Base-by-base conservation (phyloP, 139 green algal genomes). In the Chlorella sp. region DNA sequence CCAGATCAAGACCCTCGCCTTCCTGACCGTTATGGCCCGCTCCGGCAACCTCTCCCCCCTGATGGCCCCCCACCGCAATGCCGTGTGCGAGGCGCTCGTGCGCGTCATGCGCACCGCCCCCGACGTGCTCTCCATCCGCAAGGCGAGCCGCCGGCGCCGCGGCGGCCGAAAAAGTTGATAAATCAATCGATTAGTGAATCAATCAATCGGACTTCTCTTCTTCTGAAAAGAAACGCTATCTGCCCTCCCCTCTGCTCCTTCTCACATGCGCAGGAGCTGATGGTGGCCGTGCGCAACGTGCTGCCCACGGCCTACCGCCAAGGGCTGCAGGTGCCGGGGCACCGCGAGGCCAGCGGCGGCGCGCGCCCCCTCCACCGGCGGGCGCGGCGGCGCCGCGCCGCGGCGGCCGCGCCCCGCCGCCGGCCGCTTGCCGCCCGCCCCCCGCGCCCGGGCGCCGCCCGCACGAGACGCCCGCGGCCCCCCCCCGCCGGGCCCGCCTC, bases 271-370 rank as follows among this genome's bases (percentile, higher is more conserved):
- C 17, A 58, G 71, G 95, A 98, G 86, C 81, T 98, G 46, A 84
- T 97, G 29, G 83, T 93, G 1, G 87, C 87, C 23, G 88, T 90
- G 23, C 86, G 92, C 36, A 88, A 94, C 56, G 73, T 94, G 23
- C 63, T 96, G 38, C 82, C 69, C 21, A 95, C 85, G 5, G 82
- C 89, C 17, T 88, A 94, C 41, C n/a, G n/a, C n/a, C 78, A 82
- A 41, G 61, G n/a, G n/a, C n/a, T n/a, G n/a, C n/a, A n/a, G n/a
- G n/a, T n/a, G n/a, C n/a, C n/a, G n/a, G n/a, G n/a, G n/a, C n/a
- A n/a, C n/a, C n/a, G n/a, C n/a, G n/a, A n/a, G n/a, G n/a, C n/a
- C n/a, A n/a, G n/a, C n/a, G n/a, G n/a, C n/a, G n/a, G n/a, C n/a
- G n/a, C n/a, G n/a, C n/a, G n/a, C n/a, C n/a, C n/a, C n/a, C n/a